Percentiles rank a stretch among this genome's conserved stretches.
Conservation (phyloP, 2,329 filamentous ascomycete species). For the Cladobotryum protrusum region DNA sequence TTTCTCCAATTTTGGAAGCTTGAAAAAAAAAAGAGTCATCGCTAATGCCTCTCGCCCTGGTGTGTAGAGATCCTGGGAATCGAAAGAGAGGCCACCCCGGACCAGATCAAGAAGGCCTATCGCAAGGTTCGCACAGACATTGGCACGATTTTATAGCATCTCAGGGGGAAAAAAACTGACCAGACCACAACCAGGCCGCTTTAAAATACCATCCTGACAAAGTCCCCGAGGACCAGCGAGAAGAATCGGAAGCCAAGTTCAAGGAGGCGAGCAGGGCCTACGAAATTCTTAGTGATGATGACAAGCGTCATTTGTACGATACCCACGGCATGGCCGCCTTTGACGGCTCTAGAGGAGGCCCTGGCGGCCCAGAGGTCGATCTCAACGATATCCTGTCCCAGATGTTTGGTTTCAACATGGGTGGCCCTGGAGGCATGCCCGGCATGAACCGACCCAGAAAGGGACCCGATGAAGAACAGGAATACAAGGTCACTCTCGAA, state of each 20-base stretch:
- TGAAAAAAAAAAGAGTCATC: not conserved
- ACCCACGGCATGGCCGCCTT: constrained; percentile 94
- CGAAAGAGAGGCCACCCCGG: constrained; percentile 61
- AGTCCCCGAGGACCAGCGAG: constrained; percentile 77
- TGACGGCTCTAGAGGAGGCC: constrained; percentile 64
- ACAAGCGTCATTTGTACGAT: constrained; percentile 89
- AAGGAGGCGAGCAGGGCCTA: constrained; percentile 91
- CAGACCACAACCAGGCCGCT: constrained; percentile 57
- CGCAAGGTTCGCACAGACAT: constrained; percentile 61
- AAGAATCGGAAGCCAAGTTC: constrained; percentile 84
- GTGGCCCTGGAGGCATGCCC: constrained; percentile 45
- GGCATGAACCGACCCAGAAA: constrained; percentile 54
- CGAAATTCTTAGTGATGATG: constrained; percentile 93
- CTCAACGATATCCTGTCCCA: constrained; percentile 88
- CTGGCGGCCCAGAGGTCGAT: constrained; percentile 66
- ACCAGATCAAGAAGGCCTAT: constrained; percentile 92
- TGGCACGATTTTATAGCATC: not conserved
- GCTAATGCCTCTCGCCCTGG: constrained; percentile 6
- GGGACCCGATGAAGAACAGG: constrained; percentile 79
- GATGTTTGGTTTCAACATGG: constrained; percentile 79
- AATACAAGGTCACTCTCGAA: constrained; percentile 85
- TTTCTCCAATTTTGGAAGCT: too few relatives aligned
- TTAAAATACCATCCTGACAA: constrained; percentile 92
- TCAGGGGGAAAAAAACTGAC: not conserved
- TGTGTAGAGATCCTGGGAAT: constrained; percentile 70